Conservation (phyloP, 2,329 filamentous ascomycete species). For the Phoma sp. region DNA sequence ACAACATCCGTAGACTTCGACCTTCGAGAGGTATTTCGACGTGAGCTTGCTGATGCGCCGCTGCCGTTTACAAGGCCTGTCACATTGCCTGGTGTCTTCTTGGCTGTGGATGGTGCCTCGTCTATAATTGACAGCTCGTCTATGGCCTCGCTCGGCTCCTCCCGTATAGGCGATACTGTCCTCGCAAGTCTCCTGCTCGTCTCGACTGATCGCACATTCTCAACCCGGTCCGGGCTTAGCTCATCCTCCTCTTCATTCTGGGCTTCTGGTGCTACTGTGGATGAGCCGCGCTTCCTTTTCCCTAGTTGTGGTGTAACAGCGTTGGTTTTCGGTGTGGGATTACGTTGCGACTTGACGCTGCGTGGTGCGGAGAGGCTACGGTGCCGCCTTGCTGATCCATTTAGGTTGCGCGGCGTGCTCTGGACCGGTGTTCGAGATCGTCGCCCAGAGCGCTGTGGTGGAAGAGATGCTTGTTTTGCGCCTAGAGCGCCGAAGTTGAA, state of each 20-base stretch:
- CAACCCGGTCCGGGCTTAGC: constrained; percentile 41
- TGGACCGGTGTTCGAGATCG: constrained; percentile 39
- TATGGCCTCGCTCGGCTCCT: constrained; percentile 34
- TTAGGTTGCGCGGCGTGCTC: constrained; percentile 25
- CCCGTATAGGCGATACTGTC: constrained; percentile 32
- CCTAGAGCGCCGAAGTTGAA: constrained; percentile 47
- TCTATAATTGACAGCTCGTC: constrained; percentile 41
- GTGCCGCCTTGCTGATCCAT: constrained; percentile 35
- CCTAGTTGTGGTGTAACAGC: constrained; percentile 41
- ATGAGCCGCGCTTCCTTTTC: constrained; percentile 44
- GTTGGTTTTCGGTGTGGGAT: constrained; percentile 24
- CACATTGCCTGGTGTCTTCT: constrained; percentile 17
- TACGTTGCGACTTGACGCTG: constrained; percentile 27
- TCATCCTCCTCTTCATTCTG: constrained; percentile 41
- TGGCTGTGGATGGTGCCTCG: constrained; percentile 24
- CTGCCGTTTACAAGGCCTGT: constrained; percentile 21
- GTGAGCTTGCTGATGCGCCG: constrained; percentile 21
- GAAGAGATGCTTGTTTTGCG: constrained; percentile 39
- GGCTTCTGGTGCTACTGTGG: constrained; percentile 21
- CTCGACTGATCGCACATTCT: constrained; percentile 36
- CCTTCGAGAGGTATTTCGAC: constrained; percentile 17
- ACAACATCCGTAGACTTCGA: constrained; percentile 32
- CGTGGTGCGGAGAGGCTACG: constrained; percentile 41
- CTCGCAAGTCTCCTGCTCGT: constrained; percentile 35
- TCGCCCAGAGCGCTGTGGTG: constrained; percentile 31